A percentile compares a stretch with the other conserved stretches of the same genome.
Conservation (phyloP, 2,329 filamentous ascomycete species). For the Volutella citrinella region DNA sequence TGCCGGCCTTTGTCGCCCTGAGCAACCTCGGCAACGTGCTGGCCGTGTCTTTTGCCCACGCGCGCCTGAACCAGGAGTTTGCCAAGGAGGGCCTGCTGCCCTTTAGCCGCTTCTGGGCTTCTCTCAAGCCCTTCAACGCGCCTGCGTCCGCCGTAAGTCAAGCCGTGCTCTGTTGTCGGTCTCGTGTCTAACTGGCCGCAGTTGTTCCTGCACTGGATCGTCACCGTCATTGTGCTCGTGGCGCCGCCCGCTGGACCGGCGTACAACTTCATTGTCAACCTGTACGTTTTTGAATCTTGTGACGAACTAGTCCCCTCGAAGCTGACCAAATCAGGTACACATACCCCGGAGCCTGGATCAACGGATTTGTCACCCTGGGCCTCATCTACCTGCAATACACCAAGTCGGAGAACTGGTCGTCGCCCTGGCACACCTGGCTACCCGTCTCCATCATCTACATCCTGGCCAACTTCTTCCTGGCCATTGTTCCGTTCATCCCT, state of each 20-base stretch:
- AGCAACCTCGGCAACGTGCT: conserved; percentile 62
- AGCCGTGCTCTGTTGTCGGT: not conserved
- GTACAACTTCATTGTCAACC: conserved; percentile 64
- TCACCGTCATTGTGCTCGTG: conserved; percentile 62
- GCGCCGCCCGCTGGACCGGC: conserved; percentile 66
- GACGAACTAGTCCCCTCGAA: not conserved
- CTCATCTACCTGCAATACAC: conserved; percentile 50
- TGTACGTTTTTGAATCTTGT: too few relatives aligned
- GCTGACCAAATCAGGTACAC: conserved; percentile 31
- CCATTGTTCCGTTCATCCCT: conserved; percentile 53
- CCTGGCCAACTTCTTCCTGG: conserved; percentile 50
- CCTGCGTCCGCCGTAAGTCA: conserved; percentile 51
- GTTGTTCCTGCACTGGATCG: conserved; percentile 63
- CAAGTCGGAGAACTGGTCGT: conserved; percentile 50
- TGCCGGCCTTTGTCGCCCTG: conserved; percentile 57
- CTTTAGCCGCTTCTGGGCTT: conserved; percentile 65
- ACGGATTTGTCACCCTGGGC: conserved; percentile 47
- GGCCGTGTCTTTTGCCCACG: conserved; percentile 57
- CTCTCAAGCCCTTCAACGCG: conserved; percentile 64
- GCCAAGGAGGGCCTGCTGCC: conserved; percentile 69
- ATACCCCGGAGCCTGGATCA: conserved; percentile 53
- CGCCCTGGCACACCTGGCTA: conserved; percentile 49
- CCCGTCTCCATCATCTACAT: conserved; percentile 48
- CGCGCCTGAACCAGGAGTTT: conserved; percentile 61
- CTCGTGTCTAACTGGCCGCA: conserved; percentile 17